Evolutionary conservation across 2,329 filamentous ascomycete genomes (phyloP).

Genomic region (Teratosphaeria epicoccoides): DNA sequence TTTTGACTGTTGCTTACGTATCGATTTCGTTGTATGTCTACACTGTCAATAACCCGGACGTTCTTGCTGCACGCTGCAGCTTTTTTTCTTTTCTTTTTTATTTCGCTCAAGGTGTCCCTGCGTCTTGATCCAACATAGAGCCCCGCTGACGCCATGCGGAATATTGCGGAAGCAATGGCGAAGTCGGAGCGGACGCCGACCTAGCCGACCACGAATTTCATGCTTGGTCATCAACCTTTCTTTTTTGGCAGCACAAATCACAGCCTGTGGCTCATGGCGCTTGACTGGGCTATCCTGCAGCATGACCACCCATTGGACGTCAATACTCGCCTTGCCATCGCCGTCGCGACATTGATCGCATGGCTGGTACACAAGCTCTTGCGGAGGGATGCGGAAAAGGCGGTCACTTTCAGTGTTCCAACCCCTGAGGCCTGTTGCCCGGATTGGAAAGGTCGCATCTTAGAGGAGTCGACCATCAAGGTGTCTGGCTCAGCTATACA

Average conservation of each 20-base stretch:
- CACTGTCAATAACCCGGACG: not conserved
- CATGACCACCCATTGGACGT: not conserved
- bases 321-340: not conserved
- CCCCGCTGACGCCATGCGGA: not conserved
- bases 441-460: slow-evolving; percentile 44
- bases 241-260: not conserved
- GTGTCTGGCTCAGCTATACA: slow-evolving; percentile 60
- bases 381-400: slow-evolving; percentile 6
- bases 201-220: not conserved
- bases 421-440: slow-evolving; percentile 49
- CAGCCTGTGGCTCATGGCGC: not conserved
- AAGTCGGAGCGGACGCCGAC: not conserved
- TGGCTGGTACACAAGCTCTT: slow-evolving; percentile 5
- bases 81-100: too few relatives aligned
- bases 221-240: not conserved
- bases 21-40: not conserved
- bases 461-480: slow-evolving; percentile 53
- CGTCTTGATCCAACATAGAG: not conserved
- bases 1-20: slow-evolving; percentile 26
- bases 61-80: not conserved
- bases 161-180: not conserved
- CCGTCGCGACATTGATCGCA: not conserved
- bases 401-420: slow-evolving; percentile 28
- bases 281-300: not conserved
- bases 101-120: not conserved